These are phyloP conservation scores for Sarocladiaceae sp. DNA, from an alignment of 2,329 filamentous ascomycete species.

Conservation along the genomic window DNA sequence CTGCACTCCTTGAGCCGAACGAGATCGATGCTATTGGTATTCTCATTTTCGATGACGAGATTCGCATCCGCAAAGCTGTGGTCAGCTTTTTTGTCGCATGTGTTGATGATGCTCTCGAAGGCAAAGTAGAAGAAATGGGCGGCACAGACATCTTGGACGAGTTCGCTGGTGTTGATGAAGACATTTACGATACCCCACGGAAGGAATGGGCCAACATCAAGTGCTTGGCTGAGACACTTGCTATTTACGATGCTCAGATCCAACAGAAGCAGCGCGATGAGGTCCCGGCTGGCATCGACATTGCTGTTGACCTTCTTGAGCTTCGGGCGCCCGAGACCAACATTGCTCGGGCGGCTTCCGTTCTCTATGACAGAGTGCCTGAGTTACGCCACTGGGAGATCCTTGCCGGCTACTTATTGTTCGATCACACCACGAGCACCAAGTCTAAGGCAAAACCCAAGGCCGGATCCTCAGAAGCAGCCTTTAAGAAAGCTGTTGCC, in stretches of 20 bases:
- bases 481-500: conserved; percentile 66
- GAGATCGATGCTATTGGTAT: conserved; percentile 86
- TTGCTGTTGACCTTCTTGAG: conserved; percentile 51
- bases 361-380: conserved; percentile 72
- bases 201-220: conserved; percentile 88
- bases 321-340: conserved; percentile 67
- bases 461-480: conserved; percentile 47
- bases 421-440: conserved; percentile 71
- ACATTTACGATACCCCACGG: conserved; percentile 70
- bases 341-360: conserved; percentile 79
- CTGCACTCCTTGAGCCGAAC: conserved; percentile 80
- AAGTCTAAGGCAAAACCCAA: conserved; percentile 46
- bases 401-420: conserved; percentile 82
- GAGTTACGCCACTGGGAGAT: conserved; percentile 84
- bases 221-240: conserved; percentile 76
- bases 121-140: conserved; percentile 75
- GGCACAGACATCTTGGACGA: conserved; percentile 74
- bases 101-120: conserved; percentile 73
- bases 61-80: conserved; percentile 79
- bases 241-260: conserved; percentile 70
- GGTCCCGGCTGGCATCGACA: conserved; percentile 38
- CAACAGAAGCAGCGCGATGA: conserved; percentile 47
- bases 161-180: conserved; percentile 63
- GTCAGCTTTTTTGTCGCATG: conserved; percentile 87
- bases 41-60: conserved; percentile 82